Evolutionary conservation across 805 yeast genomes (phyloP), one percentile per base, ranked within the genome.

Genomic region (Jamesozyma piceae): DNA sequence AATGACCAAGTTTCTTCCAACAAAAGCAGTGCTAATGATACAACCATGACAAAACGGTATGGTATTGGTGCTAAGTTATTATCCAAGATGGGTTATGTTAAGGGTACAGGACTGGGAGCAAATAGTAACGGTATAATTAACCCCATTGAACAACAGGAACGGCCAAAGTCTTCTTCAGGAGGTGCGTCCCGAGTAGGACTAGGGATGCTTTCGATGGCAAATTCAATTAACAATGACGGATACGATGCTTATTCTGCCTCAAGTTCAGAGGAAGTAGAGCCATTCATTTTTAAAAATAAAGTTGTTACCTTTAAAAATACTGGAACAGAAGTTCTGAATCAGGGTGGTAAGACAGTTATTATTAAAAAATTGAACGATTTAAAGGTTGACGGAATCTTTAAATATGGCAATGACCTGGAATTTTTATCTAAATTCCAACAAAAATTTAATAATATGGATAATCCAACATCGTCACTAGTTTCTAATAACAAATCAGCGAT

Each of bases 1-100:
- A 24, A 24, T 24, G 28, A 24, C 11, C 28, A 24, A 24, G 6
- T 24, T 8, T 24, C 28, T 24, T 24, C 28, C 6, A 11, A 11
- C 28, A 11, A 24, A 24, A 24, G 28, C 11, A 24, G 11, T 24
- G 28, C 10, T 5, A 18, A 31, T 18, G 21, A 35, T 15, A 6
- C 18, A 15, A 11, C 39, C 13, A 34, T 52, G 37, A 44, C 45
- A 6, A 55, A 37, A 59, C 60, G 53, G 38, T 88, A 89, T 56
- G 97, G 97, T 5, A 76, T 87, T 31, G 97, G 97, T 30, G 95
- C 95, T 2, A 63, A 72, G 39, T 64, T 90, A 39, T 60, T 90
- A 65, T 69, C 77, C 46, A 74, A 78, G 48, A 89, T 90, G 97
- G 98, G 98, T 0, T 89, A 85, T 62, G 71, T 72, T 6, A 74